These are phyloP conservation scores for Puccinia horiana DNA, from an alignment of 1,284 basidiomycete genomes.

Conservation along the genomic window DNA sequence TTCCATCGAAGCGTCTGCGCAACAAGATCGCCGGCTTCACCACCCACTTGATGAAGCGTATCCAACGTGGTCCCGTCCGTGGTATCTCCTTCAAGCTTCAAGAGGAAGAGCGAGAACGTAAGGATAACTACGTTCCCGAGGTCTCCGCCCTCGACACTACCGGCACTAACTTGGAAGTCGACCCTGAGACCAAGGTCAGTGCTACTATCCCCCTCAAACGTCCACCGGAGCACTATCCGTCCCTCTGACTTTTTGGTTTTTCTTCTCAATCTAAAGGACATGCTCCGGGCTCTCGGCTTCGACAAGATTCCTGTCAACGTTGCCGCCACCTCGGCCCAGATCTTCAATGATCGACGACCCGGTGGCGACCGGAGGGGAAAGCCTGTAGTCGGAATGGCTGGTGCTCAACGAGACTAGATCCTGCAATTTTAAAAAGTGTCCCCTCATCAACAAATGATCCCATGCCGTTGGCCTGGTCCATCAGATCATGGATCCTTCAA, in stretches of 20 bases:
- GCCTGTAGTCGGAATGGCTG: constrained; percentile 48
- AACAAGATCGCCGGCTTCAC: constrained; percentile 99
- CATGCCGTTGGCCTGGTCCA: neutral
- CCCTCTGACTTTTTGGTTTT: neutral
- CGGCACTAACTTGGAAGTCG: constrained; percentile 74
- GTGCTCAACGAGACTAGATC: constrained; percentile 45
- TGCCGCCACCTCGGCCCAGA: constrained; percentile 63
- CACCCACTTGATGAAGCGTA: constrained; percentile 99
- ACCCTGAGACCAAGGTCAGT: constrained; percentile 77
- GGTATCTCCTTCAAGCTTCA: constrained; percentile 99
- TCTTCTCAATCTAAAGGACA: constrained; percentile 60
- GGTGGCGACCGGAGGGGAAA: constrained; percentile 46
- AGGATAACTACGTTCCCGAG: constrained; percentile 95
- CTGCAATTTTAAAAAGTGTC: neutral
- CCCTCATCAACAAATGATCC: neutral
- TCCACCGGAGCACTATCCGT: neutral
- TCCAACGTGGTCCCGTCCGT: constrained; percentile 97
- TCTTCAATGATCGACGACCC: constrained; percentile 41
- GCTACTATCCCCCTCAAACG: too few species aligned
- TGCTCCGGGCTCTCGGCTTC: constrained; percentile 86
- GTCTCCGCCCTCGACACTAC: constrained; percentile 84
- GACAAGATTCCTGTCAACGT: constrained; percentile 78
- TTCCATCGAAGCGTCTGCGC: constrained; percentile 96
- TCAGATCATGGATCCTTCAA: neutral
- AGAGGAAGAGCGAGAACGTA: constrained; percentile 98